A percentile compares a stretch with the other conserved stretches of the same genome.
Evolutionary conservation across 2,329 filamentous ascomycete species (phyloP).

Genomic region (Penicillium sp.): DNA sequence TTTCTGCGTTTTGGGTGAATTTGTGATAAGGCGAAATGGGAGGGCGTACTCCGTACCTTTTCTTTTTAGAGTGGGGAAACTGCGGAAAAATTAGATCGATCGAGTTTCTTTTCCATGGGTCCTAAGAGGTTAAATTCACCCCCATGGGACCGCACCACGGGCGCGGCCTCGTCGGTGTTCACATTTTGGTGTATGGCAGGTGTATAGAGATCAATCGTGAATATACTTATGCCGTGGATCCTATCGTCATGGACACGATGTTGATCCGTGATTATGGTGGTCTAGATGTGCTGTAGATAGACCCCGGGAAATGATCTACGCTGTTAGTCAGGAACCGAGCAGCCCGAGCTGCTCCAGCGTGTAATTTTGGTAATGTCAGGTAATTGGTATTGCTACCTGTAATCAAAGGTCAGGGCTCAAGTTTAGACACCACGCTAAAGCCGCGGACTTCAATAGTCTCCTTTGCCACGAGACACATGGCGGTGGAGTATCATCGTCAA

Average conservation of each 20-base stretch:
- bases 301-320: neutral
- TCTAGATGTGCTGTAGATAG: neutral
- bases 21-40: neutral
- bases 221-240: no score
- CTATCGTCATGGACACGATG: no score
- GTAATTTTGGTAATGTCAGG: neutral
- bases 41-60: no score
- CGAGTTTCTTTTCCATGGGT: conserved; percentile 9
- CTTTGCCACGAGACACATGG: conserved; percentile 10
- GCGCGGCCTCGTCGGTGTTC: neutral
- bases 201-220: neutral
- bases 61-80: conserved; percentile 12
- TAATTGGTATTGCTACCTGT: neutral
- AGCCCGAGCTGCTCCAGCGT: neutral
- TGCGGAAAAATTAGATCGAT: conserved; percentile 24
- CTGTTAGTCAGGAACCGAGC: no score
- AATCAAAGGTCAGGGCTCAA: neutral
- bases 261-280: neutral
- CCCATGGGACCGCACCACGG: neutral
- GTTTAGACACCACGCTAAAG: neutral
- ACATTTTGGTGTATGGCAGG: neutral
- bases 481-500: conserved; percentile 2
- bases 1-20: neutral
- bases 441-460: conserved; percentile 9
- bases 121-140: conserved; percentile 8